These are phyloP conservation scores for Entomophthora muscae DNA, from an alignment of 371 early-diverging fungal species.

Conservation along the genomic window DNA sequence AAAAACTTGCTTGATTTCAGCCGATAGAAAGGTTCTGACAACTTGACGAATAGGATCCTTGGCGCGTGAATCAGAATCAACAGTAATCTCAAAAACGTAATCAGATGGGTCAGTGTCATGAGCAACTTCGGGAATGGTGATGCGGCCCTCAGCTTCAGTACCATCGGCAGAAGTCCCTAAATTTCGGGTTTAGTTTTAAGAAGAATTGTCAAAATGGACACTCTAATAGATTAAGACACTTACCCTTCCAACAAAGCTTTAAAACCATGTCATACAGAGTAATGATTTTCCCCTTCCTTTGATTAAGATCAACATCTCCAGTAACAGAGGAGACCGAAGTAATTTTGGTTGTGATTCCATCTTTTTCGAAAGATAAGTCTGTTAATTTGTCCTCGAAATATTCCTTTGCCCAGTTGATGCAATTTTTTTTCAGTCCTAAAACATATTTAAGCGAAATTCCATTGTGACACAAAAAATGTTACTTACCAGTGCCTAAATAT, in stretches of 20 bases:
- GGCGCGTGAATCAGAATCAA: constrained; percentile 33
- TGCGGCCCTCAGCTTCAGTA: constrained; percentile 46
- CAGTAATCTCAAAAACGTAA: constrained; percentile 59
- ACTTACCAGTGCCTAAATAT: constrained; percentile 17
- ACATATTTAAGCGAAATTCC: neutral
- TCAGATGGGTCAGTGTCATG: constrained; percentile 73
- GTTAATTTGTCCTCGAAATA: constrained; percentile 26
- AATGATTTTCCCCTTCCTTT: constrained; percentile 81
- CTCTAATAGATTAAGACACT: neutral
- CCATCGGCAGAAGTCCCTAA: constrained; percentile 41
- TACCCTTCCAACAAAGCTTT: constrained; percentile 57
- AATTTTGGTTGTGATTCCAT: constrained; percentile 31
- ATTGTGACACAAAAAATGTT: neutral
- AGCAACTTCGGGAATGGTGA: constrained; percentile 77
- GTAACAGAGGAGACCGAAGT: constrained; percentile 34
- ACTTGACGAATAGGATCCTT: constrained; percentile 46
- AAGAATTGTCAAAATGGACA: constrained; percentile 3
- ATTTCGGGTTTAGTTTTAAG: neutral
- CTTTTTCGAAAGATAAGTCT: constrained; percentile 18
- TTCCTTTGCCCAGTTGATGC: constrained; percentile 65
- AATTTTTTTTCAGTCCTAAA: constrained; percentile 86
- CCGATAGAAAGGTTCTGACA: constrained; percentile 45
- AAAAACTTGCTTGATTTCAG: constrained; percentile 39
- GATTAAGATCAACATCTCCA: constrained; percentile 80
- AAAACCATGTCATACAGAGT: constrained; percentile 69